Percentiles rank a stretch among this genome's conserved stretches.
These are phyloP conservation scores for Alternaria tenuissima DNA, from an alignment of 2,329 filamentous ascomycete genomes.

Conservation along the genomic window DNA sequence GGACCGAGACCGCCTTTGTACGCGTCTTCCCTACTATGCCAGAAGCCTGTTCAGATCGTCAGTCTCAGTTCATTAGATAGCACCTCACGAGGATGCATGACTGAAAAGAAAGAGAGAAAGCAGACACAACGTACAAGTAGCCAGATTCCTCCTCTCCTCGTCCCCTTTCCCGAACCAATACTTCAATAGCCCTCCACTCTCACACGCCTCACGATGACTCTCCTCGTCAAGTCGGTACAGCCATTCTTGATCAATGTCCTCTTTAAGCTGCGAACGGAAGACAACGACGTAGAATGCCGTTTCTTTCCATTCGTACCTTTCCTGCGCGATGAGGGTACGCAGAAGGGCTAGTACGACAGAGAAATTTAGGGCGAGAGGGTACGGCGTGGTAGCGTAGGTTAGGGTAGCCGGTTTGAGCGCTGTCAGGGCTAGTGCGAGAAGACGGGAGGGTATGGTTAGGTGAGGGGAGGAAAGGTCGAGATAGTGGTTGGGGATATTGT, in stretches of 20 bases:
- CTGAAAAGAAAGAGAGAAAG: neutral
- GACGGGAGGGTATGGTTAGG: constrained; percentile 69
- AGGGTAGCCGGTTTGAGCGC: constrained; percentile 67
- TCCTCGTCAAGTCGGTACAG: constrained; percentile 78
- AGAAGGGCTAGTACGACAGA: constrained; percentile 67
- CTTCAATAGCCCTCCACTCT: constrained; percentile 83
- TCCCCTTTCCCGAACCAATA: constrained; percentile 90
- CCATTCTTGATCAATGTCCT: constrained; percentile 70
- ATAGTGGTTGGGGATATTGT: constrained; percentile 73
- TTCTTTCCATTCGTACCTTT: constrained; percentile 63
- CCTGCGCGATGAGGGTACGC: constrained; percentile 58
- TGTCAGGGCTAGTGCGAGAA: constrained; percentile 76
- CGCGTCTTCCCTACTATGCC: constrained; percentile 67
- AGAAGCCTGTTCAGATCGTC: constrained; percentile 63
- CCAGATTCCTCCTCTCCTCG: constrained; percentile 75
- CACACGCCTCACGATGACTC: constrained; percentile 80
- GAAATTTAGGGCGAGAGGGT: constrained; percentile 82
- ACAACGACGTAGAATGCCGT: constrained; percentile 82
- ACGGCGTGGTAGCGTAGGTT: constrained; percentile 80
- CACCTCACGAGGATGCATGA: neutral
- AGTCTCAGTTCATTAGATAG: neutral
- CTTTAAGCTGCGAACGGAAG: constrained; percentile 78
- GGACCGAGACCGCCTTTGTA: constrained; percentile 66
- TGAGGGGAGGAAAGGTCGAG: constrained; percentile 69
- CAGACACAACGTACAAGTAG: constrained; percentile 65